Percentiles rank a stretch among this genome's conserved stretches.
These are phyloP conservation scores for Alternaria atra DNA, from an alignment of 2,329 filamentous ascomycete species.

Conservation along the genomic window DNA sequence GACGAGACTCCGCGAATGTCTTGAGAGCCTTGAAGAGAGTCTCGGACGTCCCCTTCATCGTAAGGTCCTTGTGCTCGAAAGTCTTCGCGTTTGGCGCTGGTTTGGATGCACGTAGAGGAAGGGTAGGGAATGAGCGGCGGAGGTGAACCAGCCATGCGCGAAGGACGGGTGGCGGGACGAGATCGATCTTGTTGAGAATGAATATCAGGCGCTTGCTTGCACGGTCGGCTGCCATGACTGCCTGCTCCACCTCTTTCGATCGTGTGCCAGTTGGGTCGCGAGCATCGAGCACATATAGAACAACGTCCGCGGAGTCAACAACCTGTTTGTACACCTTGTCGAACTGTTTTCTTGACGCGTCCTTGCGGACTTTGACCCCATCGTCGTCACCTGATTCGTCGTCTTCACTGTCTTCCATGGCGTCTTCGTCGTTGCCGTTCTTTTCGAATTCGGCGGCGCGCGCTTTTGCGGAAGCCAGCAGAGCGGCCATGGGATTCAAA, in stretches of 20 bases:
- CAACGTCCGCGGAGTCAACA: constrained; percentile 85
- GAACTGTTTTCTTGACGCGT: constrained; percentile 83
- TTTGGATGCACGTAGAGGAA: constrained; percentile 85
- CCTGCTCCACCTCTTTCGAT: constrained; percentile 88
- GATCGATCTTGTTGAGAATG: constrained; percentile 94
- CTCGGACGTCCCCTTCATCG: constrained; percentile 83
- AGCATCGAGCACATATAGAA: constrained; percentile 92
- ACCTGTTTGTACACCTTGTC: constrained; percentile 97
- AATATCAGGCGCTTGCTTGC: constrained; percentile 89
- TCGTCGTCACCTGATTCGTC: constrained; percentile 57
- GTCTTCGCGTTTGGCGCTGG: constrained; percentile 85
- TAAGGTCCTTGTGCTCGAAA: constrained; percentile 91
- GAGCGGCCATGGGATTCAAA: constrained; percentile 89
- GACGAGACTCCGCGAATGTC: constrained; percentile 81
- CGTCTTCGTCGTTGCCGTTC: constrained; percentile 67
- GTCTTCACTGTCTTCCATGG: constrained; percentile 65
- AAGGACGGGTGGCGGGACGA: constrained; percentile 82
- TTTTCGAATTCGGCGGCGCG: constrained; percentile 79
- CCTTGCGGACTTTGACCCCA: constrained; percentile 51
- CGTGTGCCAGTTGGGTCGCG: constrained; percentile 90
- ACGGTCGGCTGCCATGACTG: constrained; percentile 85
- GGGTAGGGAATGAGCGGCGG: constrained; percentile 87
- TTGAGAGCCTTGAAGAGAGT: constrained; percentile 90
- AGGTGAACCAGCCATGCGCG: constrained; percentile 86
- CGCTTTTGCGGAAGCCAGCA: constrained; percentile 82